Conservation (phyloP, 768 basidiomycete species). For the Lenzites betulinus region DNA sequence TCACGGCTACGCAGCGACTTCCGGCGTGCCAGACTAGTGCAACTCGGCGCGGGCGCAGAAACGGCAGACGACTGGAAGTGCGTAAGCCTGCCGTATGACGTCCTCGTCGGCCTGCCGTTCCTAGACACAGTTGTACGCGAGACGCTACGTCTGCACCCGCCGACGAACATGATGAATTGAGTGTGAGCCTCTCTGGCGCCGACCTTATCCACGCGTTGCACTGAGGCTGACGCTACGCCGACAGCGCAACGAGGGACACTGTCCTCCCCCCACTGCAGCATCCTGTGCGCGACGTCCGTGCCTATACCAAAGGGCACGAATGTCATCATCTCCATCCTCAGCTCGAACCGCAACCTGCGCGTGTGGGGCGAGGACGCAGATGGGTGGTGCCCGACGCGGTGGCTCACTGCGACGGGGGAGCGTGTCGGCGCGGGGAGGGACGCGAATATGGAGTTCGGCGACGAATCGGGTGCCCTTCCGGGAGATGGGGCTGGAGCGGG, state of each 20-base stretch:
- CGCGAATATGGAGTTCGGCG: constrained; percentile 10
- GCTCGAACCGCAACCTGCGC: constrained; percentile 48
- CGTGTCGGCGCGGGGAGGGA: not conserved
- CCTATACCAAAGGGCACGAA: constrained; percentile 47
- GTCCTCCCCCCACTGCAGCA: constrained; percentile 54
- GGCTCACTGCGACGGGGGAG: constrained; percentile 40
- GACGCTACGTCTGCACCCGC: constrained; percentile 43
- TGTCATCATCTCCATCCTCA: constrained; percentile 43
- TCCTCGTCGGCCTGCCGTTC: constrained; percentile 44
- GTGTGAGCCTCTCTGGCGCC: constrained; percentile 32
- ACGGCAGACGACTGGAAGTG: constrained; percentile 29
- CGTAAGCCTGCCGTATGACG: constrained; percentile 40
- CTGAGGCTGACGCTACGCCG: too few species aligned
- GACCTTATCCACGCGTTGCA: too few species aligned
- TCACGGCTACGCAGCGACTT: constrained; percentile 36
- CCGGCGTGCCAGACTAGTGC: constrained; percentile 30
- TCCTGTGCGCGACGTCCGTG: constrained; percentile 46
- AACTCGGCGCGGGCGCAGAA: constrained; percentile 7
- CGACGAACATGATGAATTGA: constrained; percentile 33
- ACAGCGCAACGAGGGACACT: constrained; percentile 48
- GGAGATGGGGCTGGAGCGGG: not conserved
- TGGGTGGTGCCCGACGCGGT: constrained; percentile 61
- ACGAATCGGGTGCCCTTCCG: not conserved
- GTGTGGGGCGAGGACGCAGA: constrained; percentile 65
- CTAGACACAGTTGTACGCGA: constrained; percentile 48